A percentile compares a stretch with the other conserved stretches of the same genome.
Evolutionary conservation across 2,329 filamentous ascomycete species (phyloP).

Genomic region (Cercospora nicotianae): DNA sequence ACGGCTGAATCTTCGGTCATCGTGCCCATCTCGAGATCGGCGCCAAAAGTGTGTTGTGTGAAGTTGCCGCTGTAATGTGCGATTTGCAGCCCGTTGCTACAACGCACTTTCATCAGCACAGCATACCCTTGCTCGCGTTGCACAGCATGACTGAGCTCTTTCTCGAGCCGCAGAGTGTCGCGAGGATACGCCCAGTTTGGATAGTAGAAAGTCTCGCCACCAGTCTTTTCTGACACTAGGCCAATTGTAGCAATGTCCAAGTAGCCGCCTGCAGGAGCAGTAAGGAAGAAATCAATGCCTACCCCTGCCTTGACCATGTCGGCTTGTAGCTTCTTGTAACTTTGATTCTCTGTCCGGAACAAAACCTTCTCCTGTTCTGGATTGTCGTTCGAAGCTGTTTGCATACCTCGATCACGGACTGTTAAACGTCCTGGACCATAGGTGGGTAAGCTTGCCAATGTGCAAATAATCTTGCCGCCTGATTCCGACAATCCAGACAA

Average conservation of each 20-base stretch:
- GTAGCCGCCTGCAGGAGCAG: slow-evolving; percentile 84
- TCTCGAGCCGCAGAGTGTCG: slow-evolving; percentile 78
- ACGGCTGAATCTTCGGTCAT: slow-evolving; percentile 94
- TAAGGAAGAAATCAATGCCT: slow-evolving; percentile 92
- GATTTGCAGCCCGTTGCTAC: slow-evolving; percentile 93
- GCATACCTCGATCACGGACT: slow-evolving; percentile 83
- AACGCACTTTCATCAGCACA: slow-evolving; percentile 96
- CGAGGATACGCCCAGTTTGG: slow-evolving; percentile 90
- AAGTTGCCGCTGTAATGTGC: slow-evolving; percentile 96
- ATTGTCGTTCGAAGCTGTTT: slow-evolving; percentile 78
- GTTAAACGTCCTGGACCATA: slow-evolving; percentile 86
- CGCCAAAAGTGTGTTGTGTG: slow-evolving; percentile 89
- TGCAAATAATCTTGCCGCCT: slow-evolving; percentile 89
- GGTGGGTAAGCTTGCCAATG: slow-evolving; percentile 82
- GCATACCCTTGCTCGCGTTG: slow-evolving; percentile 92
- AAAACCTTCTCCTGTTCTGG: slow-evolving; percentile 85
- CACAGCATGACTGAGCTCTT: slow-evolving; percentile 82
- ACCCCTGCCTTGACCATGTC: slow-evolving; percentile 86
- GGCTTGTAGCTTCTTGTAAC: slow-evolving; percentile 80
- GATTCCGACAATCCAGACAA: slow-evolving; percentile 80
- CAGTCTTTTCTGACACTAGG: slow-evolving; percentile 82
- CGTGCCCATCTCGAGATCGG: slow-evolving; percentile 88
- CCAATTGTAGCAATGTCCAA: slow-evolving; percentile 91
- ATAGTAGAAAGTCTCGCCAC: slow-evolving; percentile 94
- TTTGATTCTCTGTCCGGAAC: slow-evolving; percentile 83